These are phyloP conservation scores for Chrysosporium queenslandicum DNA, from an alignment of 2,329 filamentous ascomycete species.

Conservation along the genomic window DNA sequence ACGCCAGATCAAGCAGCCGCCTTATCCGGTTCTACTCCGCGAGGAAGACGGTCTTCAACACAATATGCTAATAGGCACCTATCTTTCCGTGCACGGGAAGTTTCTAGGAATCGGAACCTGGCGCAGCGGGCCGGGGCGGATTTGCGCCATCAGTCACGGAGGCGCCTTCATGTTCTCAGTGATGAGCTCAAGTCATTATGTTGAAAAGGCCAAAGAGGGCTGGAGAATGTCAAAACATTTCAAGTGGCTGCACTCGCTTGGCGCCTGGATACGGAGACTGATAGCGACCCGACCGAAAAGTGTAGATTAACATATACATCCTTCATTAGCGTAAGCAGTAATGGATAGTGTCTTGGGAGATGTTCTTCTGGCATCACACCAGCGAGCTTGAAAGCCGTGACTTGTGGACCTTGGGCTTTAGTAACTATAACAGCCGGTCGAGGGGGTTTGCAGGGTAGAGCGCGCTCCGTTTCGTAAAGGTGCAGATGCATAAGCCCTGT, in stretches of 20 bases:
- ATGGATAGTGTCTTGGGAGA: no score
- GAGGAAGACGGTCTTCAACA: constrained; percentile 11
- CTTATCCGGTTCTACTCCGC: constrained; percentile 19
- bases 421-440: no score
- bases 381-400: no score
- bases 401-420: no score
- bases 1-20: constrained; percentile 18
- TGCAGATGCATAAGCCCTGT: no score
- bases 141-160: constrained; percentile 18
- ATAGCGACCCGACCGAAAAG: background rate
- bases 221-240: background rate
- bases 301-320: constrained; percentile 5
- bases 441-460: no score
- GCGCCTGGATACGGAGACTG: constrained; percentile 1
- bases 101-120: constrained; percentile 22
- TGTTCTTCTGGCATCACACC: no score
- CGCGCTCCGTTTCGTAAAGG: no score
- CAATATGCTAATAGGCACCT: constrained; percentile 23
- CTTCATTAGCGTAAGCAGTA: no score
- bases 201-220: background rate
- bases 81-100: constrained; percentile 21
- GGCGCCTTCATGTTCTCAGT: constrained; percentile 14
- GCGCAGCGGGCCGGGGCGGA: constrained; percentile 21
- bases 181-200: constrained; percentile 2
- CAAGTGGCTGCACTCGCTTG: constrained; percentile 3